Evolutionary conservation across 164 flowering plant genomes (phyloP), one percentile per base, ranked within the genome.

Genomic region (Hamamelis virginiana): DNA sequence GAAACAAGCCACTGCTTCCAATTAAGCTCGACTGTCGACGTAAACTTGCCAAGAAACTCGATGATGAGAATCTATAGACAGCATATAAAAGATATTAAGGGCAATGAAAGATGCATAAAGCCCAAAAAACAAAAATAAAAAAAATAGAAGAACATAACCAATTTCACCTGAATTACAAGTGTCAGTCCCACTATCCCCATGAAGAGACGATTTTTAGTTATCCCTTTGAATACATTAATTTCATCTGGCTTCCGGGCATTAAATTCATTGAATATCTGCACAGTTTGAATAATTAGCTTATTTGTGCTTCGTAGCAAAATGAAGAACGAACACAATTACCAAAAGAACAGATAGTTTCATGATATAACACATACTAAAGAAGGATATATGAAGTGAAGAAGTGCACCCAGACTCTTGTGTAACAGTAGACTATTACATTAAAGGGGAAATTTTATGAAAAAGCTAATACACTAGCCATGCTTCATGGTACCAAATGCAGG

Each of bases 191-290:
- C 75, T 41, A 94, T 94, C 9, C 82, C 92, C 74, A 94, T 78
- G 66, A 94, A 94, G 23, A 94, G 86, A 64, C 57, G 86, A 59
- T 94, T 94, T 73, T 72, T 89, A 1, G 86, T 77, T 15, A 94
- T 74, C 23, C 98, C 98, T 62, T 74, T 48, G 64, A 89, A 94
- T 25, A 92, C 78, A 74, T 94, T 94, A 3, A 78, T 58, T 63
- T 92, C 90, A 71, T 94, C 98, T 5, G 98, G 98, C 77, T 92
- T 92, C 58, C 98, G 80, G 25, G 98, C 97, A 82, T 94, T 94
- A 68, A 92, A 87, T 70, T 92, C 97, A 65, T 94, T 94, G 79
- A 92, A 94, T 38, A 92, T 57, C 97, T 94, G 86, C 72, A n/a
- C n/a, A 75, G 65, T 62, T 25, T 38, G 14, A 75, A 28, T 8